Percentiles rank a stretch among this genome's conserved stretches.
These are phyloP conservation scores for Babesia bigemina DNA, from an alignment of 169 alveolate genomes.

Conservation along the genomic window DNA sequence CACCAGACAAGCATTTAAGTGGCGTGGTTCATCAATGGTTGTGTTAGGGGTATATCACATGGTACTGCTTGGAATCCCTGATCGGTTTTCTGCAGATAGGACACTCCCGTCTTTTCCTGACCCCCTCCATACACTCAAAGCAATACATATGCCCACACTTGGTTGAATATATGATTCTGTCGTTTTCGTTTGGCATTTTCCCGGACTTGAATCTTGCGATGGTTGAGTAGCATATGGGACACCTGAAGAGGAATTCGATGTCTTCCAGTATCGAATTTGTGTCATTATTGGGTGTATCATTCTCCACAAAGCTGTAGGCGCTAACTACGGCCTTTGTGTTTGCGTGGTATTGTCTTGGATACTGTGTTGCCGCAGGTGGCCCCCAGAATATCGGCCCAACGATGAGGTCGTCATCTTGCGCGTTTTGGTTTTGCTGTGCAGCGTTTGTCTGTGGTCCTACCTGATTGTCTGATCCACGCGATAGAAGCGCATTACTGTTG, in stretches of 20 bases:
- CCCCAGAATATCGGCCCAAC: slow-evolving; percentile 65
- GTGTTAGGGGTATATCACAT: slow-evolving; percentile 52
- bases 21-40: too few species aligned
- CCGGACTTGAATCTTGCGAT: slow-evolving; percentile 66
- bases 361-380: slow-evolving; percentile 4
- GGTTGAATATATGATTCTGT: slow-evolving; percentile 66
- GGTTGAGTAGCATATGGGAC: slow-evolving; percentile 71
- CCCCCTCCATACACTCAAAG: slow-evolving; percentile 65
- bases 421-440: not conserved
- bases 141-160: slow-evolving; percentile 70
- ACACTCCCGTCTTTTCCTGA: slow-evolving; percentile 56
- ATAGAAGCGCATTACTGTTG: too few species aligned
- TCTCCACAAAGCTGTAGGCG: slow-evolving; percentile 47
- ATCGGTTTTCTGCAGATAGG: slow-evolving; percentile 65
- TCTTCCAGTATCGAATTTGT: slow-evolving; percentile 24
- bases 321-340: slow-evolving; percentile 12
- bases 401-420: slow-evolving; percentile 46
- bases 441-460: not conserved
- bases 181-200: slow-evolving; percentile 55
- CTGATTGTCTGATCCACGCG: not conserved
- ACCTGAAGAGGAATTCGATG: slow-evolving; percentile 60
- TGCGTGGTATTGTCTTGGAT: slow-evolving; percentile 41
- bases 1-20: too few species aligned
- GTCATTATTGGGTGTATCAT: slow-evolving; percentile 5
- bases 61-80: slow-evolving; percentile 57